Conservation (phyloP, 2,329 filamentous ascomycete species). For the Zymoseptoria tritici region DNA sequence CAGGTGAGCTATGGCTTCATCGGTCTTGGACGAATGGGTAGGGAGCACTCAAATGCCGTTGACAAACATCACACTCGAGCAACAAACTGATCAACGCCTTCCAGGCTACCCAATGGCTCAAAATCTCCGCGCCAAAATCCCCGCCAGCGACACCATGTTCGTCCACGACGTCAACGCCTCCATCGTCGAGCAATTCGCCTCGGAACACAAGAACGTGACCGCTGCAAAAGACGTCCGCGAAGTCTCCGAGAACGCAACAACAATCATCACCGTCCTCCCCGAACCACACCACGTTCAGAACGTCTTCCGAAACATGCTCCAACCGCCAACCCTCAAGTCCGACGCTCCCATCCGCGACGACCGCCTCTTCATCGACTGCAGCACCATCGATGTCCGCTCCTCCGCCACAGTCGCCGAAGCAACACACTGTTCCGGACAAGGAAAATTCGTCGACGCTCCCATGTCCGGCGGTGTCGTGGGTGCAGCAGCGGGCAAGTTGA, state of each 20-base stretch:
- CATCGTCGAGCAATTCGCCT: conserved; percentile 49
- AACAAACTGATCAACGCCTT: conserved; percentile 8
- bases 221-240: conserved; percentile 53
- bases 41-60: conserved; percentile 13
- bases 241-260: conserved; percentile 62
- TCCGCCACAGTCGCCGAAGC: conserved; percentile 69
- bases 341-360: conserved; percentile 43
- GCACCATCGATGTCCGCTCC: conserved; percentile 86
- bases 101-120: conserved; percentile 63
- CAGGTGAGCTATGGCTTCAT: conserved; percentile 45
- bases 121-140: conserved; percentile 61
- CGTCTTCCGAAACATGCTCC: conserved; percentile 71
- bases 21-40: conserved; percentile 45
- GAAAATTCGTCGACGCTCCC: conserved; percentile 83
- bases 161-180: conserved; percentile 59
- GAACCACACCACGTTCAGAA: conserved; percentile 80
- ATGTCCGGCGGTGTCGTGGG: conserved; percentile 97
- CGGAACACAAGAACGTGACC: conserved; percentile 47
- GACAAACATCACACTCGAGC: conserved; percentile 10
- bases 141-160: conserved; percentile 53
- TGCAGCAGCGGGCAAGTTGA: conserved; percentile 76
- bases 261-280: conserved; percentile 80
- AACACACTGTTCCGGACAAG: conserved; percentile 59
- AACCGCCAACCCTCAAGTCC: conserved; percentile 46
- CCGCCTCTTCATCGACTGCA: conserved; percentile 88